phyloP scores from a whole-genome alignment of 2,329 filamentous ascomycete genomes.

The Fusarium secorum region DNA sequence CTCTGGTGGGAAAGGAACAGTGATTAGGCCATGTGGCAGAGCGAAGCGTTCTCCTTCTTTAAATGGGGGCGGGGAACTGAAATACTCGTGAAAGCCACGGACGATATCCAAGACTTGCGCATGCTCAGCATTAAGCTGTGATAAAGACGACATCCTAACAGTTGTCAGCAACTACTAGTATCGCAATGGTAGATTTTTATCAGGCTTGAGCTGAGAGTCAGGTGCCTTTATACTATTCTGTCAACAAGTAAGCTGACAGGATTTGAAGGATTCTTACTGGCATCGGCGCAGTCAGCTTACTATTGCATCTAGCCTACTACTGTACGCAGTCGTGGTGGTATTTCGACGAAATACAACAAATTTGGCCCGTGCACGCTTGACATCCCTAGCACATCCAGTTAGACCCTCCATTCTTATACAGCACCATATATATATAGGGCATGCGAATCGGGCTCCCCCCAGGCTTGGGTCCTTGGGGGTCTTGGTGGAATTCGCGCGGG shows the following conservation, averaged over 20 bases:
- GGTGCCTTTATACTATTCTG: not conserved
- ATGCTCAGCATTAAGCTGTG: not conserved
- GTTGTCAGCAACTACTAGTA: not conserved
- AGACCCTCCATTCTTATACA: too few relatives aligned
- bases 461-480: too few relatives aligned
- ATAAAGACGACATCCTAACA: not conserved
- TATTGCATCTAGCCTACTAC: not conserved
- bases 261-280: not conserved
- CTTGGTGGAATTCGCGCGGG: too few relatives aligned
- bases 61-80: not conserved
- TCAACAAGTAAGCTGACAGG: not conserved
- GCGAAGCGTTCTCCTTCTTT: not conserved
- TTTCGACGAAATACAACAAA: too few relatives aligned
- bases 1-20: not conserved
- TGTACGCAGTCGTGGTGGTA: not conserved
- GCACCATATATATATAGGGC: too few relatives aligned
- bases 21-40: not conserved
- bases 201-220: not conserved
- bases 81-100: not conserved
- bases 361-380: too few relatives aligned
- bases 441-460: too few relatives aligned
- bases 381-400: too few relatives aligned
- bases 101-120: not conserved
- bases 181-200: not conserved
- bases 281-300: not conserved